phyloP scores from a whole-genome alignment of 2,329 filamentous ascomycete genomes.

The Fusarium sarcochroum region DNA sequence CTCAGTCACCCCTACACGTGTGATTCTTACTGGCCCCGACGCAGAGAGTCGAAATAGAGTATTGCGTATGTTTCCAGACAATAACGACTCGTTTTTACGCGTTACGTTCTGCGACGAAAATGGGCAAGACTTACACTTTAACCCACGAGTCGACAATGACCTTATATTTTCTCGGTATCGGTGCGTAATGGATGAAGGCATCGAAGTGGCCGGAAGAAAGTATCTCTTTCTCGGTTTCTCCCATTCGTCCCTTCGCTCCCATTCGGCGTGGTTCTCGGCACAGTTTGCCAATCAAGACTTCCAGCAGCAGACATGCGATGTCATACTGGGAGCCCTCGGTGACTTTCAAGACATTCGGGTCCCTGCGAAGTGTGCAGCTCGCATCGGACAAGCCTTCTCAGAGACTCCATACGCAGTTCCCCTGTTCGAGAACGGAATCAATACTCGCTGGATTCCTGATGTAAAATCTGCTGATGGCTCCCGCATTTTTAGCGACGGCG shows the following conservation, averaged over 20 bases:
- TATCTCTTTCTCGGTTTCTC: constrained; percentile 83
- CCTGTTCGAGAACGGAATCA: constrained; percentile 57
- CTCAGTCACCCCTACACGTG: constrained; percentile 71
- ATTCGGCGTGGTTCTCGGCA: constrained; percentile 76
- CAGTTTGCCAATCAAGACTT: constrained; percentile 58
- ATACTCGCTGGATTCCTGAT: constrained; percentile 59
- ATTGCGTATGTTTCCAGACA: constrained; percentile 72
- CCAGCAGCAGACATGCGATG: constrained; percentile 54
- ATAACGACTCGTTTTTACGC: constrained; percentile 75
- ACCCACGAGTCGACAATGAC: constrained; percentile 62
- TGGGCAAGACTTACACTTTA: constrained; percentile 73
- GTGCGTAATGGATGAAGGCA: constrained; percentile 68
- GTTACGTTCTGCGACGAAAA: constrained; percentile 83
- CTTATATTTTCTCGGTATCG: constrained; percentile 72
- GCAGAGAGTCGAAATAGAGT: constrained; percentile 79
- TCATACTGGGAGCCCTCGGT: constrained; percentile 64
- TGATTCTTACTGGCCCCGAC: constrained; percentile 72
- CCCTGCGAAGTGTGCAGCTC: constrained; percentile 69
- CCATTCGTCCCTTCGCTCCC: constrained; percentile 80
- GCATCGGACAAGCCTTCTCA: constrained; percentile 78
- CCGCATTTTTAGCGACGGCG: constrained; percentile 83
- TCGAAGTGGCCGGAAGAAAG: constrained; percentile 73
- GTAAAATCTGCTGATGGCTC: constrained; percentile 63
- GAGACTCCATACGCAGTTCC: constrained; percentile 77
- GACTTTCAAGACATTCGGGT: constrained; percentile 65